A percentile compares a stretch with the other conserved stretches of the same genome.
Evolutionary conservation across 495 filamentous ascomycete species (phyloP).

Genomic region (Penicillium cinerascens): DNA sequence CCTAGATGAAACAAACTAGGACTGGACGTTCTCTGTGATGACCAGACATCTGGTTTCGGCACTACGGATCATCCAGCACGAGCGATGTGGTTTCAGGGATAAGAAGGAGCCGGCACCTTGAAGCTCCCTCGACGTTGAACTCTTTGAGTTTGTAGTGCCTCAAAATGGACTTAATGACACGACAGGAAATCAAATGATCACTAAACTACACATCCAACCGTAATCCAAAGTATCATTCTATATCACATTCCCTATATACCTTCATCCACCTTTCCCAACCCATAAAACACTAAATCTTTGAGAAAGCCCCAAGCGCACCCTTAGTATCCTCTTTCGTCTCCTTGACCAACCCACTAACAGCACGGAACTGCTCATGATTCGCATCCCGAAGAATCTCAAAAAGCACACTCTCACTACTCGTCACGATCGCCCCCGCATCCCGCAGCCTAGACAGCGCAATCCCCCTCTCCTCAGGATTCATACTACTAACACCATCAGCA

Average conservation of each 20-base stretch:
- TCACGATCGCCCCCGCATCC: constrained; percentile 73
- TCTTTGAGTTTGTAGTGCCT: background rate
- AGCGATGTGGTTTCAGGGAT: background rate
- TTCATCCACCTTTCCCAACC: background rate
- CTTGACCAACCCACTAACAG: constrained; percentile 73
- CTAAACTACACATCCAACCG: background rate
- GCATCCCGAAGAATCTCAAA: constrained; percentile 95
- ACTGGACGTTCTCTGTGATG: background rate
- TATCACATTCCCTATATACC: background rate
- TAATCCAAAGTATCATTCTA: background rate
- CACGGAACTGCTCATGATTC: constrained; percentile 62
- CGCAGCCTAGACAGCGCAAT: constrained; percentile 74
- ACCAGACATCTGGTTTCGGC: no score
- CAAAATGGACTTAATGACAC: background rate
- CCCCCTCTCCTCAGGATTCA: constrained; percentile 74
- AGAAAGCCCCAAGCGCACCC: constrained; percentile 58
- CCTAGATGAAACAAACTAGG: constrained; percentile 17
- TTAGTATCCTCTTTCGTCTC: constrained; percentile 65
- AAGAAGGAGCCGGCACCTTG: background rate
- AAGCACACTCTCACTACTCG: constrained; percentile 84
- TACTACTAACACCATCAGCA: constrained; percentile 87
- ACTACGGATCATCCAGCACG: background rate
- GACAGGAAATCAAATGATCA: background rate
- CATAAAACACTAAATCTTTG: constrained; percentile 60
- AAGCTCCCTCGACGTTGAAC: background rate